Base-by-base conservation (phyloP, 345 rosid species). In the Rhizophora mangle region DNA sequence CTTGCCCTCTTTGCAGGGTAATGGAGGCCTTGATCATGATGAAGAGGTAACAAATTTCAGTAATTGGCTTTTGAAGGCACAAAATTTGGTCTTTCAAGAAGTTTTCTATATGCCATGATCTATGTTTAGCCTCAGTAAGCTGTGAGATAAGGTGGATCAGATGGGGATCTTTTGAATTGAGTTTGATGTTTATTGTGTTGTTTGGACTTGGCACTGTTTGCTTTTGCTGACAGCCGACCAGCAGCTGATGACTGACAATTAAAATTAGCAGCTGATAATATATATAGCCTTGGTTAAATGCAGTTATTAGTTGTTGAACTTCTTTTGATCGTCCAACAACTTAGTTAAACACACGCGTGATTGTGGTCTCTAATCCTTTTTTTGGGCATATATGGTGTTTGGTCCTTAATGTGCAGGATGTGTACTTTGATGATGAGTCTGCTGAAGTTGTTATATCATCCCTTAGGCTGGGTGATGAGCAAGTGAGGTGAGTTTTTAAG, bases 371-470 rank as follows among this genome's bases (percentile, higher is more conserved):
- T 43, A 19, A 43, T 21, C 70, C 22, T 69, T 57, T 32, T 62
- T 55, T 70, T 43, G 19, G 19, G 53, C 24, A 73, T 55, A 32
- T 26, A 5, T 67, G 19, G 20, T 46, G 43, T 67, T 57, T 70
- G 69, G 39, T 22, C 62, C 24, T 47, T 26, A n/a, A 60, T 65
- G 15, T 83, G 72, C 91, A 96, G 98, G 96, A 92, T 85, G 88
- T 91, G 22, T 90, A 90, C 84, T 95, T 92, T 47, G 94, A 90
- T 63, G 94, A 95, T 76, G 99, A 90, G 78, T 90, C 98, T 68
- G 90, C 97, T 36, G 97, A 90, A 74, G 94, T 89, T 46, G 97
- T 95, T 62, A 86, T 95, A 79, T 92, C 99, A 70, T 92, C 99
- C 60, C 71, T 95, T 80, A 80, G 98, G 82, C 96, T 95, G 29